phyloP scores from a whole-genome alignment of 2,329 filamentous ascomycete species.

The Aureobasidium subglaciale region DNA sequence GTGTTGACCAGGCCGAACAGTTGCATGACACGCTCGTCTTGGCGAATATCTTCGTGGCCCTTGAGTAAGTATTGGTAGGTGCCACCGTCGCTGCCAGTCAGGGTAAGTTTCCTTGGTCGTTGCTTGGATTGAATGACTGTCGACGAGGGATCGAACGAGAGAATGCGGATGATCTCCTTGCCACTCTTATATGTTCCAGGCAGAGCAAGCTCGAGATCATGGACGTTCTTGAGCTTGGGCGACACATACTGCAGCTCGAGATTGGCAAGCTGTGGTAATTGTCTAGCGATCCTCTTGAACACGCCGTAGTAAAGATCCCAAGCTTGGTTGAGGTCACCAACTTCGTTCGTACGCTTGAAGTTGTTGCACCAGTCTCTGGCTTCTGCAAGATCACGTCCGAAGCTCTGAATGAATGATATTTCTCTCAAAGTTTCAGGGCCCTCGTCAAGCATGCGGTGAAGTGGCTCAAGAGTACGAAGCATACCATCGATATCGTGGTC shows the following conservation, averaged over 20 bases:
- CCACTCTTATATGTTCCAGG: conserved; percentile 86
- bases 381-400: conserved; percentile 89
- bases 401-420: conserved; percentile 95
- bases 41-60: conserved; percentile 98
- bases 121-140: conserved; percentile 96
- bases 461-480: conserved; percentile 81
- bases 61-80: conserved; percentile 88
- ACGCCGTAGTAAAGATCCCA: conserved; percentile 99
- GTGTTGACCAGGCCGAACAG: conserved; percentile 97
- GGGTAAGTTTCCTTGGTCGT: conserved; percentile 78
- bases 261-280: conserved; percentile 85
- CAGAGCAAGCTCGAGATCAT: conserved; percentile 85
- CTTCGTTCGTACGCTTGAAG: conserved; percentile 80
- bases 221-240: conserved; percentile 78
- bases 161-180: conserved; percentile 73
- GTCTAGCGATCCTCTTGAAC: conserved; percentile 88
- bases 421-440: conserved; percentile 91
- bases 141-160: conserved; percentile 82
- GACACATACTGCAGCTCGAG: conserved; percentile 96
- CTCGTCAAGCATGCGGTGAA: conserved; percentile 70
- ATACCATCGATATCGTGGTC: conserved; percentile 97
- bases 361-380: conserved; percentile 93
- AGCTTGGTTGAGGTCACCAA: conserved; percentile 91
- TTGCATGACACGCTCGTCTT: conserved; percentile 99
- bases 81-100: conserved; percentile 81